phyloP scores from a whole-genome alignment of 495 filamentous ascomycete species.

The Penicillium pancosmium region DNA sequence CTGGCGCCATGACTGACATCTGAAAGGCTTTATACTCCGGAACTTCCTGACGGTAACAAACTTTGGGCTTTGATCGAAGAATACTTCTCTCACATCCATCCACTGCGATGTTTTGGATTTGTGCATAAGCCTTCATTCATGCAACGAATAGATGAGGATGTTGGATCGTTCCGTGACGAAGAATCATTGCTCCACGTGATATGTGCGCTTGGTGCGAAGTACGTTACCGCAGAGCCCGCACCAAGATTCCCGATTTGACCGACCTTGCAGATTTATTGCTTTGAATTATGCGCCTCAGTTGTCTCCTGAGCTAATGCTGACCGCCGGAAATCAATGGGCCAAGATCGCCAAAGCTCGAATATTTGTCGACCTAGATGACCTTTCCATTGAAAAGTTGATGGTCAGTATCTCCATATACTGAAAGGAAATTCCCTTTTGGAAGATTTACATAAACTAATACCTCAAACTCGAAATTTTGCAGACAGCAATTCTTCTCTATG shows the following conservation, averaged over 20 bases:
- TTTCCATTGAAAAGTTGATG: constrained; percentile 28
- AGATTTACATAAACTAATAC: no score
- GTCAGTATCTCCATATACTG: constrained; percentile 10
- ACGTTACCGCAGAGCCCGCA: neutral
- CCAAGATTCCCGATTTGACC: neutral
- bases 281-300: constrained; percentile 12
- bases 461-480: neutral
- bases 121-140: constrained; percentile 33
- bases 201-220: constrained; percentile 33
- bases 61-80: constrained; percentile 22
- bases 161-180: constrained; percentile 14
- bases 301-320: constrained; percentile 15
- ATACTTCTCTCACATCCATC: constrained; percentile 33
- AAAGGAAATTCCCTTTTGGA: no score
- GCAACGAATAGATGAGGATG: constrained; percentile 26
- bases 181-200: constrained; percentile 27
- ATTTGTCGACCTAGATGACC: constrained; percentile 27
- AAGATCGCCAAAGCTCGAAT: constrained; percentile 24
- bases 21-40: constrained; percentile 18
- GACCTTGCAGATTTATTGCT: constrained; percentile 14
- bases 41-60: constrained; percentile 16
- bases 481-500: constrained; percentile 28
- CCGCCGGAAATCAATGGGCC: constrained; percentile 29
- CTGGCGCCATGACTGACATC: neutral
- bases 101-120: constrained; percentile 30